Conservation (phyloP, 2,329 filamentous ascomycete species). For the Aureobasidium sp. region DNA sequence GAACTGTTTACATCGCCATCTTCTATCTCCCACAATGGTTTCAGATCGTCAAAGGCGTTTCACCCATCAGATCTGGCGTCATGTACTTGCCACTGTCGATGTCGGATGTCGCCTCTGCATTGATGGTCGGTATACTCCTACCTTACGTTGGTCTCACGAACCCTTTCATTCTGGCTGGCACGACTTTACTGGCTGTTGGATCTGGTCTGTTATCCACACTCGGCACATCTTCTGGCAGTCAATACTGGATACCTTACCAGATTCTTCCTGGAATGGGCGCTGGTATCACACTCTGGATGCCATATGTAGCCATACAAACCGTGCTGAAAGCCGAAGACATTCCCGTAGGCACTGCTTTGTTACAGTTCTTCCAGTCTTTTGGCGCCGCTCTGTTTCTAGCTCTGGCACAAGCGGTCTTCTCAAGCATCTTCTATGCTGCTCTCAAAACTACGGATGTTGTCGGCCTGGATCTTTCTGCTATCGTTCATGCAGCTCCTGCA, state of each 20-base stretch:
- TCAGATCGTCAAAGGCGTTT: slow-evolving; percentile 40
- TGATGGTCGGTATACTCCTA: slow-evolving; percentile 33
- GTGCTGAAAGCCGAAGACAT: slow-evolving; percentile 35
- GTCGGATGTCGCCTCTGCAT: slow-evolving; percentile 35
- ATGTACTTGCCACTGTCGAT: slow-evolving; percentile 28
- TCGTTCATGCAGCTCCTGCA: background rate
- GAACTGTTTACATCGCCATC: slow-evolving; percentile 31
- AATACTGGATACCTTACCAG: slow-evolving; percentile 33
- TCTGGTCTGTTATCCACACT: slow-evolving; percentile 39
- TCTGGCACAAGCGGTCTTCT: background rate
- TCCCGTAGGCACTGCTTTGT: slow-evolving; percentile 26
- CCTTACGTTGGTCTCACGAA: slow-evolving; percentile 41
- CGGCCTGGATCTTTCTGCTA: background rate
- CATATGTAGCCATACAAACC: slow-evolving; percentile 39
- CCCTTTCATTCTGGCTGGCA: slow-evolving; percentile 36
- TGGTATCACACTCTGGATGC: slow-evolving; percentile 41
- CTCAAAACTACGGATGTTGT: background rate
- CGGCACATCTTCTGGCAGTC: slow-evolving; percentile 29
- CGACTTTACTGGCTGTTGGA: slow-evolving; percentile 37
- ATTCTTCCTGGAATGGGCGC: slow-evolving; percentile 33
- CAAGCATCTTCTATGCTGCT: background rate
- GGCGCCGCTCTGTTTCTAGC: background rate
- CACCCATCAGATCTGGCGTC: slow-evolving; percentile 39
- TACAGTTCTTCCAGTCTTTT: slow-evolving; percentile 5
- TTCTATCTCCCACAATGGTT: slow-evolving; percentile 33